Conservation (phyloP, 345 rosid species). For the Pelargonium nanum region DNA sequence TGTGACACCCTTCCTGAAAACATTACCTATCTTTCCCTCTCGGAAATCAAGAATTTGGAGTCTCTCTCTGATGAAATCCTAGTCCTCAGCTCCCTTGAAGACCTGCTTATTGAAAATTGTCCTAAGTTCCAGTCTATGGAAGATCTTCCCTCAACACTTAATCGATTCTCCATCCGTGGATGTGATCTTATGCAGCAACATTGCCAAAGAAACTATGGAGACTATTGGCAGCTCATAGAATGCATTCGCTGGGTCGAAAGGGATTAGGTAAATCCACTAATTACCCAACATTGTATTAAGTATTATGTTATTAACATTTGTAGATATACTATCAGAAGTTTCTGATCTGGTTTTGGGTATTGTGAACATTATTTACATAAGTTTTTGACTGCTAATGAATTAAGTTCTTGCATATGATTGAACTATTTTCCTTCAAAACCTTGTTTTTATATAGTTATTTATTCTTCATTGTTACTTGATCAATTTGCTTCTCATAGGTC, state of each 20-base stretch:
- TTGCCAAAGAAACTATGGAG: neutral
- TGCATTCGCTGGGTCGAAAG: neutral
- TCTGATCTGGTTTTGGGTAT: no score
- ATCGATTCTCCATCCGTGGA: neutral
- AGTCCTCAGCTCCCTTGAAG: neutral
- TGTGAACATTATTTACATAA: no score
- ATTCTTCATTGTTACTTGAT: no score
- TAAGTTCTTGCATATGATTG: no score
- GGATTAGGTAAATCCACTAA: neutral
- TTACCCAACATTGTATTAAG: neutral
- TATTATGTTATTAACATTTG: no score
- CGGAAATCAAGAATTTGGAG: neutral
- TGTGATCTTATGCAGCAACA: neutral
- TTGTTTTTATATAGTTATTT: no score
- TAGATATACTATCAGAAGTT: no score
- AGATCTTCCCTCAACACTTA: neutral
- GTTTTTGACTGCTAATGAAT: no score
- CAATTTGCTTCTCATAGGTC: no score
- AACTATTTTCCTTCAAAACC: no score
- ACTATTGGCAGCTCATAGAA: neutral
- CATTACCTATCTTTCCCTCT: neutral
- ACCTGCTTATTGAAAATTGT: neutral
- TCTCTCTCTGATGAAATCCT: neutral
- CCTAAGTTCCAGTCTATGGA: neutral
- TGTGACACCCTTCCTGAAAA: neutral